Evolutionary conservation across 2,329 filamentous ascomycete species (phyloP).

Genomic region (Kalmusia sp.): DNA sequence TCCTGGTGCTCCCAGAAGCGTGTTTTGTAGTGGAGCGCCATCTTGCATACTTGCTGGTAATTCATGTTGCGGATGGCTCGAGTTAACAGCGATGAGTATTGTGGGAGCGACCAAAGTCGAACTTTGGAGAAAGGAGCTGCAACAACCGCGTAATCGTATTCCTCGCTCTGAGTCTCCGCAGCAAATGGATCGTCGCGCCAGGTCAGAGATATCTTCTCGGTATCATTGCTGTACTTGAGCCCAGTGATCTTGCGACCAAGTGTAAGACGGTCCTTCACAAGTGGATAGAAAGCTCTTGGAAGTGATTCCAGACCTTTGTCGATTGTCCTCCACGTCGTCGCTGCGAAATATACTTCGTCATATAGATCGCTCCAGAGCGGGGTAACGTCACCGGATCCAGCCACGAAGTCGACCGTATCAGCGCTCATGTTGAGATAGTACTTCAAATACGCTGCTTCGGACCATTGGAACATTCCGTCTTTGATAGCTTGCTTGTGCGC

Average conservation of each 20-base stretch:
- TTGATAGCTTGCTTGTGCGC: conserved; percentile 63
- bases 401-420: conserved; percentile 58
- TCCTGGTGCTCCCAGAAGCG: conserved; percentile 66
- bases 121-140: conserved; percentile 70
- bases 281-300: conserved; percentile 67
- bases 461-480: conserved; percentile 67
- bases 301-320: conserved; percentile 67
- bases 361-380: conserved; percentile 63
- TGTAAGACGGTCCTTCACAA: conserved; percentile 64
- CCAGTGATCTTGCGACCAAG: conserved; percentile 65
- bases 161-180: conserved; percentile 53
- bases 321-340: conserved; percentile 69
- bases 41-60: conserved; percentile 60
- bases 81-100: conserved; percentile 57
- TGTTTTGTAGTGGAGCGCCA: conserved; percentile 72
- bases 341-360: conserved; percentile 62
- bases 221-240: conserved; percentile 59
- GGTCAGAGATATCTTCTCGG: conserved; percentile 63
- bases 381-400: conserved; percentile 43
- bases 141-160: conserved; percentile 73
- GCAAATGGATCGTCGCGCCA: conserved; percentile 60
- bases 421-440: conserved; percentile 65
- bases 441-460: conserved; percentile 68
- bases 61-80: conserved; percentile 59
- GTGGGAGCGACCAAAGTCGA: conserved; percentile 66